These are phyloP conservation scores for Globisporangium mamillatum DNA, from an alignment of 352 stramenopile species.

Conservation along the genomic window DNA sequence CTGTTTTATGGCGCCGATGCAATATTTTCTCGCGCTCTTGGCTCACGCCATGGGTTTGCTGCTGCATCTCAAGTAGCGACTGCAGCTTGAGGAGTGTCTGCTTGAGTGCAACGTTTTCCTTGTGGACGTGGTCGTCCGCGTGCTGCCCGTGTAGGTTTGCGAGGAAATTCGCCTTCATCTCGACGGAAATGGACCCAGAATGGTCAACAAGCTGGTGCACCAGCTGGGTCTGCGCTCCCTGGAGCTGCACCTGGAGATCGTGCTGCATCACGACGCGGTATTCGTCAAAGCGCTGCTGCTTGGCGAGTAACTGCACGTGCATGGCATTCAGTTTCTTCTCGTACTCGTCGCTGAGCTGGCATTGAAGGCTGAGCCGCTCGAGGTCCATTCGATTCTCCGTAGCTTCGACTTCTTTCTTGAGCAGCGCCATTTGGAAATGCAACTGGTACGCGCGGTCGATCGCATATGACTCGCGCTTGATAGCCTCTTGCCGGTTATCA, in stretches of 20 bases:
- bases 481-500: slow-evolving; percentile 24
- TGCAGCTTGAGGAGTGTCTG: slow-evolving; percentile 67
- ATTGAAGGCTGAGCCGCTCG: slow-evolving; percentile 40
- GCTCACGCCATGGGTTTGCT: slow-evolving; percentile 35
- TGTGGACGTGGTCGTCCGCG: slow-evolving; percentile 37
- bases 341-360: slow-evolving; percentile 49
- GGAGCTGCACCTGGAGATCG: slow-evolving; percentile 55
- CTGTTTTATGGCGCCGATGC: slow-evolving; percentile 33
- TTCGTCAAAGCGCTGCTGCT: slow-evolving; percentile 63
- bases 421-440: slow-evolving; percentile 36
- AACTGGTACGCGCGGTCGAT: slow-evolving; percentile 41
- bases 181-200: slow-evolving; percentile 45
- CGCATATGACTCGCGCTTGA: slow-evolving; percentile 42
- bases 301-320: slow-evolving; percentile 46
- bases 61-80: slow-evolving; percentile 60
- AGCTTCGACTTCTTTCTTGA: slow-evolving; percentile 27
- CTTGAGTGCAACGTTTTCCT: slow-evolving; percentile 66
- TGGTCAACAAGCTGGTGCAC: slow-evolving; percentile 61
- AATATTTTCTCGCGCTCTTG: slow-evolving; percentile 42
- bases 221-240: slow-evolving; percentile 47
- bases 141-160: slow-evolving; percentile 44
- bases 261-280: slow-evolving; percentile 59
- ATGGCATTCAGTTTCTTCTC: slow-evolving; percentile 55
- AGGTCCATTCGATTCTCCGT: slow-evolving; percentile 30
- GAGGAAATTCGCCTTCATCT: slow-evolving; percentile 50